Base-by-base conservation (phyloP, 2,329 filamentous ascomycete species). In the Nothophaeocryptopus gaeumannii region DNA sequence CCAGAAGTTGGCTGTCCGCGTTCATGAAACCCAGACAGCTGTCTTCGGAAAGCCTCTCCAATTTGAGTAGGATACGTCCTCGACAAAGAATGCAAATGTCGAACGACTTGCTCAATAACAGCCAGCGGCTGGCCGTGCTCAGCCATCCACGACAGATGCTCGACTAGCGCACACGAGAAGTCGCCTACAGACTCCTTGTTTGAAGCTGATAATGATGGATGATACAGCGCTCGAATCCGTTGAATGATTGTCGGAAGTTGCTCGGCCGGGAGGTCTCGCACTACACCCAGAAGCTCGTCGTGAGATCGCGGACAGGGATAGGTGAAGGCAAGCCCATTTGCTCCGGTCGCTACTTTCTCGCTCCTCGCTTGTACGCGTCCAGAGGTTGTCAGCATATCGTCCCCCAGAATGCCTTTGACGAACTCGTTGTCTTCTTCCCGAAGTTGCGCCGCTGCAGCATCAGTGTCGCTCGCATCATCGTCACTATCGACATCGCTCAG, bases 21-120 rank as follows among this genome's bases (percentile, higher is more conserved):
- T 10, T 77, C 68, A 35, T 80, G 73, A 31, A 85, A 72, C 16
- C 70, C 66, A 51, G 77, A 74, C 15, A 99, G 77, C 56, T 88
- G 84, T n/a, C 78, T 70, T 16, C 91, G 83, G 69, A 96, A 96
- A 8, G 83, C 84, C 52, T 80, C 82, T 16, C 86, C 84, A 47
- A 96, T 88, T 48, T 86, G 84, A 33, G 88, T 75, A 0, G 92
- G 84, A 61, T 90, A 95, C 42, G 83, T 86, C 66, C 96, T 92
- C 3, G 91, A 87, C 47, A 99, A 77, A 2, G 92, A 97, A 71
- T 99, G 95, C 16, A 96, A 78, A 69, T 99, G 93, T 40, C 93
- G 87, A 51, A 92, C 84, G 11, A 96, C 70, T 45, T 80, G 86
- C 69, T 99, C 93, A 12, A 95, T 67, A 1, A 88, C 77, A 0